Conservation (phyloP, 73 alveolate species). For the Breviolum minutum region DNA sequence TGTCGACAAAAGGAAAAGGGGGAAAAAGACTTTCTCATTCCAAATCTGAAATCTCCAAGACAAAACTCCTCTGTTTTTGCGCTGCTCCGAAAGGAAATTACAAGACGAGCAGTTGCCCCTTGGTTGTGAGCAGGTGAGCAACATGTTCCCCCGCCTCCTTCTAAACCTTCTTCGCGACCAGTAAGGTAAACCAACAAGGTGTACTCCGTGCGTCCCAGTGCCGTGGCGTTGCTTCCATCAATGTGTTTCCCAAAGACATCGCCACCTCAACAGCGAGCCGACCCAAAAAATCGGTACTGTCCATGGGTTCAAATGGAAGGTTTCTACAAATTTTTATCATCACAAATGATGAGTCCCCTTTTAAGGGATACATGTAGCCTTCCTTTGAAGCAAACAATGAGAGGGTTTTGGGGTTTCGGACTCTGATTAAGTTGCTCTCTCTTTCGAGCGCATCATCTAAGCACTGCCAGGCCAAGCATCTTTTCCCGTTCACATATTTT, state of each 20-base stretch:
- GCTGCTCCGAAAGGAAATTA: no score
- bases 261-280: neutral
- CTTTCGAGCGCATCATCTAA: neutral
- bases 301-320: no score
- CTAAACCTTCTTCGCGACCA: slow-evolving; percentile 54
- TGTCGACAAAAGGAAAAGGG: no score
- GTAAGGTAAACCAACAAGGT: slow-evolving; percentile 71
- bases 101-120: no score
- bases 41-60: no score
- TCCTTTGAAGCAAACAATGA: neutral
- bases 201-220: slow-evolving; percentile 78
- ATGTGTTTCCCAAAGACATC: slow-evolving; percentile 88
- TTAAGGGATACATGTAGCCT: neutral
- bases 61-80: no score
- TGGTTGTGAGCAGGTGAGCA: no score
- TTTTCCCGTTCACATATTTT: no score
- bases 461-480: no score
- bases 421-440: neutral
- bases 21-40: no score
- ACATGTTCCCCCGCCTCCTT: slow-evolving; percentile 5
- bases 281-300: no score
- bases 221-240: slow-evolving; percentile 68
- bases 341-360: neutral
- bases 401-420: neutral
- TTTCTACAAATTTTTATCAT: no score